Conservation (phyloP, 179 eudicot genomes). For the Sideroxylon spinosum region DNA sequence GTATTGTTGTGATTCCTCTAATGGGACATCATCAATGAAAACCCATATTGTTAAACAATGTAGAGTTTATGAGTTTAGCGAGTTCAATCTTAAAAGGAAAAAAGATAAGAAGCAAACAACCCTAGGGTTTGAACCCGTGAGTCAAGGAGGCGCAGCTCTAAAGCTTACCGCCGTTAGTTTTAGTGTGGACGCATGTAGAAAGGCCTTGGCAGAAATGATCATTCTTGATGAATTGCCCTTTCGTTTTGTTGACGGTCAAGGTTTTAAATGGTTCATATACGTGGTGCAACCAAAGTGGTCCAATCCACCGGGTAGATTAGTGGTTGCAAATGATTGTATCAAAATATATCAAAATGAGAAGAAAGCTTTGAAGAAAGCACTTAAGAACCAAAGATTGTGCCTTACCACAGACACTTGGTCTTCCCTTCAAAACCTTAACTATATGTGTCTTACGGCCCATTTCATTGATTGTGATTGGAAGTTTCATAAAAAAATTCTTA, state of each 20-base stretch:
- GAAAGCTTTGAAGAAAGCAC: neutral
- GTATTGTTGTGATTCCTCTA: neutral
- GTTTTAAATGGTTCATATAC: neutral
- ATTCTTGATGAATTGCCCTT: neutral
- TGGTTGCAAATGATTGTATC: neutral
- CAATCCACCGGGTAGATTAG: neutral
- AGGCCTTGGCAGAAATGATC: neutral
- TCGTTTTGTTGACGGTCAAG: neutral
- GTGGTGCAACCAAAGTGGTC: neutral
- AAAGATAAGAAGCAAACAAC: neutral
- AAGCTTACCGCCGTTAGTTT: neutral
- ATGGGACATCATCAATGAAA: neutral
- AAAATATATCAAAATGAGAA: no score
- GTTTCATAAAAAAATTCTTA: neutral
- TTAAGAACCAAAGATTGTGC: neutral
- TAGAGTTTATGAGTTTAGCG: neutral
- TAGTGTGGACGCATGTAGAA: neutral
- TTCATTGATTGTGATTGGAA: constrained; percentile 3
- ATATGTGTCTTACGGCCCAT: neutral
- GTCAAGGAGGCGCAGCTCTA: neutral
- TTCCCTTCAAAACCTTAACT: neutral
- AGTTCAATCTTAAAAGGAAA: neutral
- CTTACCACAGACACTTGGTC: neutral
- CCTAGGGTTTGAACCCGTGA: neutral
- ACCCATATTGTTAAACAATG: neutral